Percentiles rank a stretch among this genome's conserved stretches.
Evolutionary conservation across 2,329 filamentous ascomycete genomes (phyloP).

Genomic region (Rutstroemia sp.): DNA sequence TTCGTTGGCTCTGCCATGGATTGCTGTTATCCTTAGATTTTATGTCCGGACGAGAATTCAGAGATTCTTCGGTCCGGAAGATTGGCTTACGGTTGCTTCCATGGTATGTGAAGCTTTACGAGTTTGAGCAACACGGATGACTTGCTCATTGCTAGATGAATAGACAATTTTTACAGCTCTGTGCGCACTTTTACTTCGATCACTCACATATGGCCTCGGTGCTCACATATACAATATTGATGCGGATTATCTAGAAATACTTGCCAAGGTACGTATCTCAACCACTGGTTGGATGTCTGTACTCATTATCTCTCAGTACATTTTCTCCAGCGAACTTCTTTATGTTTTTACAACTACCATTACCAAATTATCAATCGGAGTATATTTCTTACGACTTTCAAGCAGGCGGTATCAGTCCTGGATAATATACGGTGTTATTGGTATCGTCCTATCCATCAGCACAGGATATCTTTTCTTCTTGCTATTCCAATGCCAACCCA

Average conservation of each 20-base stretch:
- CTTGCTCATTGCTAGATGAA: not conserved
- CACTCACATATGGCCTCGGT: slow-evolving; percentile 22
- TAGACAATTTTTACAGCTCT: slow-evolving; percentile 24
- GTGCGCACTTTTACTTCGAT: slow-evolving; percentile 19
- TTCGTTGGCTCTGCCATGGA: slow-evolving; percentile 32
- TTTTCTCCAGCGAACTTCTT: slow-evolving; percentile 27
- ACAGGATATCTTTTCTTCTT: slow-evolving; percentile 27
- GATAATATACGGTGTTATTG: slow-evolving; percentile 19
- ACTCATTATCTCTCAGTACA: slow-evolving; percentile 7
- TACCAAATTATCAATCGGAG: slow-evolving; percentile 25
- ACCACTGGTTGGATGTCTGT: not conserved
- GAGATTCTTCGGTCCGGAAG: slow-evolving; percentile 27
- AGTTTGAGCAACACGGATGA: not conserved
- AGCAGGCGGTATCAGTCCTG: slow-evolving; percentile 21
- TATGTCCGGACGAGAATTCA: slow-evolving; percentile 25
- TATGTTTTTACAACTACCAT: slow-evolving; percentile 25
- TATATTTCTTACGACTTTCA: slow-evolving; percentile 25
- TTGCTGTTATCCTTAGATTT: slow-evolving; percentile 23
- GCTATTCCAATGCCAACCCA: slow-evolving; percentile 25
- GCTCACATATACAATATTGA: slow-evolving; percentile 25
- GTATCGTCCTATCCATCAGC: slow-evolving; percentile 19
- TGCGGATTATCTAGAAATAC: slow-evolving; percentile 11
- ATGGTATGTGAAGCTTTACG: slow-evolving; percentile 16
- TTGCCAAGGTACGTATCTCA: slow-evolving; percentile 19
- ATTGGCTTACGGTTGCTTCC: slow-evolving; percentile 26